Evolutionary conservation across 257 asterid species (phyloP).

Genomic region (Mentha longifolia): DNA sequence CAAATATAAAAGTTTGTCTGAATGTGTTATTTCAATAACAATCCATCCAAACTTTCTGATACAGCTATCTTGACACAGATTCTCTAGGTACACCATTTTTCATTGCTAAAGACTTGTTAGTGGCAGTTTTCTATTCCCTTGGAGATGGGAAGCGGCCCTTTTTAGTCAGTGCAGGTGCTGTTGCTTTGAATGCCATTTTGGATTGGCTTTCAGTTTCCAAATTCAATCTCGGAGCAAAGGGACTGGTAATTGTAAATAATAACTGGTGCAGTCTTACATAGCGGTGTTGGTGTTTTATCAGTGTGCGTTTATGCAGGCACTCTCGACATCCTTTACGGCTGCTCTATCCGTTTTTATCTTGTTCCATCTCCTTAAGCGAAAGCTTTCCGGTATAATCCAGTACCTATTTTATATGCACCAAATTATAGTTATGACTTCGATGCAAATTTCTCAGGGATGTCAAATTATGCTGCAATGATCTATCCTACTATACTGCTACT

Average conservation of each 20-base stretch:
- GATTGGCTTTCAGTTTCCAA: conserved; percentile 52
- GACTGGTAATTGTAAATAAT: conserved; percentile 40
- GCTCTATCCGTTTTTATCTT: conserved; percentile 38
- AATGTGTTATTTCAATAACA: background rate
- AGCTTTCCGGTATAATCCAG: conserved; percentile 35
- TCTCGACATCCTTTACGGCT: conserved; percentile 45
- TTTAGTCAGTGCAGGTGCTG: conserved; percentile 47
- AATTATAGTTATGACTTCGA: background rate
- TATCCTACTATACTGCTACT: conserved; percentile 30
- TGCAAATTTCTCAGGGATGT: conserved; percentile 30
- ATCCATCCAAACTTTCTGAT: conserved; percentile 16
- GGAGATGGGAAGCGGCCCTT: conserved; percentile 50
- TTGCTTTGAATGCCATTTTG: conserved; percentile 49
- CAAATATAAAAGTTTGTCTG: background rate
- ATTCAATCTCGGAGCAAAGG: conserved; percentile 47
- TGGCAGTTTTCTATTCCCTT: conserved; percentile 50
- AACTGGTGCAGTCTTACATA: background rate
- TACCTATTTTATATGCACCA: background rate
- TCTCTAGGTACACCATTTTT: conserved; percentile 56
- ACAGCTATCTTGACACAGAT: conserved; percentile 37
- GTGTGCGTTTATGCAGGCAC: conserved; percentile 38
- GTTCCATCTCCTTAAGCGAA: conserved; percentile 42
- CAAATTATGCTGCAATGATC: conserved; percentile 39
- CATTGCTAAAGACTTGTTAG: conserved; percentile 50
- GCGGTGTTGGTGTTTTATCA: background rate